Evolutionary conservation across 768 basidiomycete species (phyloP), one percentile per base, ranked within the genome.

Genomic region (Porphyrellus cyaneotinctus): DNA sequence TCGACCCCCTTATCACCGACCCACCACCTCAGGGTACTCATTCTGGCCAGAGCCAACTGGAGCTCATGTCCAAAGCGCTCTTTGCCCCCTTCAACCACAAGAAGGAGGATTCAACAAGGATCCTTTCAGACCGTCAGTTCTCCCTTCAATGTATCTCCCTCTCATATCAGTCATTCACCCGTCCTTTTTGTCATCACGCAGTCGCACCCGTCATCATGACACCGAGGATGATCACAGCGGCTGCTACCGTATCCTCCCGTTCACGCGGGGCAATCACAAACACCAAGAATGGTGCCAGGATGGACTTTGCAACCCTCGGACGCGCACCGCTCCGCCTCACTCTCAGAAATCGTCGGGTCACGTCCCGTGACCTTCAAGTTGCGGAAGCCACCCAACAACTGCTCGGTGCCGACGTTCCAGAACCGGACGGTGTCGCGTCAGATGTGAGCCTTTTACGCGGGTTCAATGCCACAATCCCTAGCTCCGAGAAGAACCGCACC

Each of bases 391-490:
- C 87, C 7, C 84, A 87, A 23, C 88, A 91, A 65, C 72, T 93
- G 11, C 79, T 93, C 33, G 72, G 75, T 15, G 77, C 75, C 6
- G 83, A 87, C 30, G 79, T 93, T 2, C 90, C 90, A 3, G 88
- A 91, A 59, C 80, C 81, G 15, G 81, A 82, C 14, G 86, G 83
- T 35, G 76, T 86, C 28, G 85, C 86, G 6, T 77, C 79, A 15
- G 80, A 83, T 61, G 84, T 94, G 46, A 91, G 89, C 61, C 76
- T 98, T 31, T 73, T 97, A 37, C 83, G 87, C 41, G 95, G 95
- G 0, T 98, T 97, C 70, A 88, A 91, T 63, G 95, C 95, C 17
- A 97, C 95, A 2, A 88, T 97, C 38, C 95, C 95, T 13, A 89
- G 88, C 64, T 82, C 94, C 35, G 88, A 92, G 59, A 80, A 84